Base-by-base conservation (phyloP, 805 yeast species). In the Candida boidinii region DNA sequence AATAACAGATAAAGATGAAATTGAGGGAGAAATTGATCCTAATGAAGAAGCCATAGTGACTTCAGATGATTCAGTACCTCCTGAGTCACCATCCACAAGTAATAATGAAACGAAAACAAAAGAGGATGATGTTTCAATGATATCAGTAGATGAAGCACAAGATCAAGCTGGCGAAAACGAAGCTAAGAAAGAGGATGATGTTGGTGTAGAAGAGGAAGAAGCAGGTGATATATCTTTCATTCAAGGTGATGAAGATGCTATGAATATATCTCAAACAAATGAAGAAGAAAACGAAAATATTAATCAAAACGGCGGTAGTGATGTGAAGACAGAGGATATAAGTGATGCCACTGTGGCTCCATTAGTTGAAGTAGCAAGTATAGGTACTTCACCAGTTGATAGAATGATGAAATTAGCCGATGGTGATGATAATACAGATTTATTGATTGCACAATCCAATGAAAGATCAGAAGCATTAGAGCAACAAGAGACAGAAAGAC, bases 401-500 rank as follows among this genome's bases (percentile, higher is more conserved):
- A 45, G 72, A 26, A 64, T 70, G 43, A 44, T 69, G 33, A 70
- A 62, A 35, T 38, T 70, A 9, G 69, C 66, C 12, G 73, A 69
- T 5, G 76, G 75, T 3, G 76, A 65, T 34, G 71, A 64, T 36
- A 60, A 68, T 48, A 48, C 66, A 26, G 53, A 65, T 44, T 52
- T 76, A 33, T 52, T 79, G 33, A 60, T 65, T 23, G 72, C 67
- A 47, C 74, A 80, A 52, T 73, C 79, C 19, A 59, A 69, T 16
- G 78, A 80, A 34, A 68, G 87, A 42, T 73, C 76, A 17, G 80
- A 76, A 15, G 72, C 83, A 0, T 60, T 86, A 3, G 94, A 84
- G 45, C 81, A 76, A 31, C 94, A 86, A 48, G 82, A 79, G 48
- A 74, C 73, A 26, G 88, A 84, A 33, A 66, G 95, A 41, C 95